phyloP scores from a whole-genome alignment of 2,329 filamentous ascomycete species.

The Exutisphaerella laricina region DNA sequence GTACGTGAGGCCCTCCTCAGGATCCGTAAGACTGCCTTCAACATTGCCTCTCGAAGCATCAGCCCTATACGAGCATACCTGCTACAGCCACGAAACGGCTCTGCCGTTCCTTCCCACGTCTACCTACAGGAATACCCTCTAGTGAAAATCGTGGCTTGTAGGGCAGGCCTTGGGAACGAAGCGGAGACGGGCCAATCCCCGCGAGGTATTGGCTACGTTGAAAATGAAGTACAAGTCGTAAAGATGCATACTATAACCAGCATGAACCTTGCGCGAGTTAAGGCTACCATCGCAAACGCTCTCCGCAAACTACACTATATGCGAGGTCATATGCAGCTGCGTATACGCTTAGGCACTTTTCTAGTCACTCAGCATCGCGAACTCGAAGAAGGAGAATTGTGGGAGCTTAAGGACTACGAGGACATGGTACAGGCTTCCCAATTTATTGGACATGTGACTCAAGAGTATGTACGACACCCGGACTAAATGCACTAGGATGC shows the following conservation, averaged over 20 bases:
- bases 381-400: constrained; percentile 16
- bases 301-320: constrained; percentile 32
- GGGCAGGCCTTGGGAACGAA: neutral
- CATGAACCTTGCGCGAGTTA: constrained; percentile 11
- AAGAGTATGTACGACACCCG: constrained; percentile 32
- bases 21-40: constrained; percentile 35
- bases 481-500: too few relatives aligned
- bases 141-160: constrained; percentile 4
- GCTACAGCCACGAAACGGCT: constrained; percentile 20
- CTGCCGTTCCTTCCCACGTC: constrained; percentile 14
- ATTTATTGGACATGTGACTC: constrained; percentile 28
- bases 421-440: constrained; percentile 29
- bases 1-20: constrained; percentile 32
- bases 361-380: constrained; percentile 24
- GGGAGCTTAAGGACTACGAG: constrained; percentile 30
- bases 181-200: constrained; percentile 11
- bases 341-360: constrained; percentile 35
- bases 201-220: constrained; percentile 8
- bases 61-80: constrained; percentile 25
- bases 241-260: constrained; percentile 1
- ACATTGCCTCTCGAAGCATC: constrained; percentile 33
- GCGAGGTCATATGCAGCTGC: constrained; percentile 31
- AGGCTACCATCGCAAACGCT: constrained; percentile 20
- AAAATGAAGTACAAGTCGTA: neutral
- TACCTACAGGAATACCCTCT: constrained; percentile 15